phyloP scores from a whole-genome alignment of 768 basidiomycete species.

The Solioccasus polychromus region DNA sequence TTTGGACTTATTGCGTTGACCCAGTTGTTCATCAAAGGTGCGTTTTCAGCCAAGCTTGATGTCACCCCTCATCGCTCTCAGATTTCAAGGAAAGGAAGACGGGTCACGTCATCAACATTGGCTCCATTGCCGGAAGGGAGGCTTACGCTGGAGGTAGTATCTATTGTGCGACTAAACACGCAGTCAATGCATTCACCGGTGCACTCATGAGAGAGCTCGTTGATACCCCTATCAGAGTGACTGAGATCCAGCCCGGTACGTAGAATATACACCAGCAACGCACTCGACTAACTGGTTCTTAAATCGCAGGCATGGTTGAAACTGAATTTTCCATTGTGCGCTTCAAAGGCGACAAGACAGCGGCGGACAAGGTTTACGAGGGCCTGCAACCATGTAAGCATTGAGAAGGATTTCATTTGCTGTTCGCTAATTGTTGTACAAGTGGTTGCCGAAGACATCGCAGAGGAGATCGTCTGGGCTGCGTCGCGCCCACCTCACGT shows the following conservation, averaged over 20 bases:
- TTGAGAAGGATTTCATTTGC: not conserved
- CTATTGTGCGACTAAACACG: constrained; percentile 89
- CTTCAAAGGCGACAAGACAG: constrained; percentile 77
- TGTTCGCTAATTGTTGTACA: constrained; percentile 7
- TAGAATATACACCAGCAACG: constrained; percentile 3
- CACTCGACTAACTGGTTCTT: not conserved
- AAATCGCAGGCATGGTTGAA: constrained; percentile 69
- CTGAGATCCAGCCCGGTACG: constrained; percentile 89
- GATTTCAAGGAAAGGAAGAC: constrained; percentile 76
- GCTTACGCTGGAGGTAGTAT: constrained; percentile 89
- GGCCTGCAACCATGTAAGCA: constrained; percentile 81
- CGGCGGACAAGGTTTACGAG: constrained; percentile 88
- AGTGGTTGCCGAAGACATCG: constrained; percentile 87
- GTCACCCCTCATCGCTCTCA: constrained; percentile 28
- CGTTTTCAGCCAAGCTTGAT: not conserved
- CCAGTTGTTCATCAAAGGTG: constrained; percentile 66
- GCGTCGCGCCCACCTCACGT: constrained; percentile 91
- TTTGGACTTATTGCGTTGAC: constrained; percentile 82
- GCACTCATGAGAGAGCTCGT: constrained; percentile 84
- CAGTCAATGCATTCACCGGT: constrained; percentile 83
- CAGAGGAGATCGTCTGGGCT: constrained; percentile 98
- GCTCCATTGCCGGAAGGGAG: constrained; percentile 87
- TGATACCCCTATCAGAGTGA: constrained; percentile 88
- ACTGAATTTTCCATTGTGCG: constrained; percentile 92
- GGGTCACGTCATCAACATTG: constrained; percentile 93